A percentile compares a stretch with the other conserved stretches of the same genome.
phyloP scores from a whole-genome alignment of 192 early-diverging fungal genomes.

The Gryganskiella cystojenkinii region DNA sequence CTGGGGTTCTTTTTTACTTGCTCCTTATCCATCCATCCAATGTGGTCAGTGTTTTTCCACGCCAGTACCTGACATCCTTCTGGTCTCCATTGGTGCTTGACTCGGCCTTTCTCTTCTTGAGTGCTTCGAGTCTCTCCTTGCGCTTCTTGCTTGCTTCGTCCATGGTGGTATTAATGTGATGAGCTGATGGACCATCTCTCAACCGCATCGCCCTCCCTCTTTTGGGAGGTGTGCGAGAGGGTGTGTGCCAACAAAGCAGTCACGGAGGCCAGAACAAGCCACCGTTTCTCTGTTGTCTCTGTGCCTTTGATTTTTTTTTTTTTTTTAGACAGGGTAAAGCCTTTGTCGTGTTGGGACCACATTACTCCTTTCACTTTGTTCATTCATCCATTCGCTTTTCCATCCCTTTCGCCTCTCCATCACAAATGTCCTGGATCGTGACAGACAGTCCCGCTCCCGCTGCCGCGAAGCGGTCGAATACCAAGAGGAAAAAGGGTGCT shows the following conservation, averaged over 20 bases:
- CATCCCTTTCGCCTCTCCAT: neutral
- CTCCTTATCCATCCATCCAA: constrained; percentile 5
- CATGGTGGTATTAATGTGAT: constrained; percentile 38
- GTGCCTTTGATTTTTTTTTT: neutral
- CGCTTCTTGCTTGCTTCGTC: constrained; percentile 72
- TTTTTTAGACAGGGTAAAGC: too few relatives aligned
- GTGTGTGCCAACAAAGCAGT: too few relatives aligned
- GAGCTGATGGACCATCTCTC: neutral
- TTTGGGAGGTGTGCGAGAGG: neutral
- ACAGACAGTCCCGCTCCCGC: constrained; percentile 19
- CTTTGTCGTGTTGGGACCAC: too few relatives aligned
- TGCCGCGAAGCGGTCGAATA: constrained; percentile 37
- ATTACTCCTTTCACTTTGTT: neutral
- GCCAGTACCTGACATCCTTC: constrained; percentile 33
- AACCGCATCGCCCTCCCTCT: too few relatives aligned
- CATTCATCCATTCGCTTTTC: neutral
- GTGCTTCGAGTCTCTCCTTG: constrained; percentile 73
- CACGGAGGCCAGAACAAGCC: too few relatives aligned
- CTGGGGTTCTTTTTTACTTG: neutral
- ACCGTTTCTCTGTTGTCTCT: too few relatives aligned
- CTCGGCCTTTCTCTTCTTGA: constrained; percentile 64
- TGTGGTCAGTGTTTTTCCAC: constrained; percentile 2
- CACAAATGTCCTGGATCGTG: constrained; percentile 43
- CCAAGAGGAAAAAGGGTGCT: constrained; percentile 41
- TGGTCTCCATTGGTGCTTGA: constrained; percentile 18